Conservation (phyloP, 768 basidiomycete genomes). For the Coprinellus micaceus region DNA sequence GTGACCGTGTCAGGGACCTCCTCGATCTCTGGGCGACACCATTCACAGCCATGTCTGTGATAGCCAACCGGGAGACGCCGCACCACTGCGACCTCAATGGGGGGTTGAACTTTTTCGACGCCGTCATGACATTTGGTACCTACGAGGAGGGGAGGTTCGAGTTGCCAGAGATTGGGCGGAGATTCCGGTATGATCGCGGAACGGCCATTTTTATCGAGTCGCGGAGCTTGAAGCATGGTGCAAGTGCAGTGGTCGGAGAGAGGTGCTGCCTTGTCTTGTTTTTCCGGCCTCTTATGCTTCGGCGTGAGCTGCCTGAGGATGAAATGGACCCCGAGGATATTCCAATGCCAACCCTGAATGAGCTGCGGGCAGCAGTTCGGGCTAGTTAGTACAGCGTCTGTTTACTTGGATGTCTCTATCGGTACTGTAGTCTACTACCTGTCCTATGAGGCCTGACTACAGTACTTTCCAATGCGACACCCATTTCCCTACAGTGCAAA, state of each 20-base stretch:
- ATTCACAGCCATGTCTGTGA: constrained; percentile 6
- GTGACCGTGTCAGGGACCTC: neutral
- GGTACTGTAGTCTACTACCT: too few species aligned
- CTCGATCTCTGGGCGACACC: constrained; percentile 7
- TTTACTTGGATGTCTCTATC: too few species aligned
- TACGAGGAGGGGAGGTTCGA: neutral
- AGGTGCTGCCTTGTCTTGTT: constrained; percentile 8
- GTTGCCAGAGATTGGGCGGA: neutral
- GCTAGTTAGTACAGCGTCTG: too few species aligned
- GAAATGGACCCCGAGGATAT: too few species aligned
- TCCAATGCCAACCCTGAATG: too few species aligned
- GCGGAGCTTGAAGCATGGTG: constrained; percentile 3
- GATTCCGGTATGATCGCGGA: constrained; percentile 1
- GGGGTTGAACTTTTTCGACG: neutral
- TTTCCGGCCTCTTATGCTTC: too few species aligned
- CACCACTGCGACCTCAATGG: constrained; percentile 3
- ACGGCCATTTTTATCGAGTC: constrained; percentile 6
- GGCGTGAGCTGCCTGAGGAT: too few species aligned
- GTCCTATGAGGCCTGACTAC: too few species aligned
- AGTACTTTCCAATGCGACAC: too few species aligned
- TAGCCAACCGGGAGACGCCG: constrained; percentile 9
- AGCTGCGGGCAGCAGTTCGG: too few species aligned
- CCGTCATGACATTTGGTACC: constrained; percentile 2
- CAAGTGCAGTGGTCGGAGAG: neutral
- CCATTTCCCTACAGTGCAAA: too few species aligned